Evolutionary conservation across 2,329 filamentous ascomycete genomes (phyloP).

Genomic region (Colletotrichum viniferum): DNA sequence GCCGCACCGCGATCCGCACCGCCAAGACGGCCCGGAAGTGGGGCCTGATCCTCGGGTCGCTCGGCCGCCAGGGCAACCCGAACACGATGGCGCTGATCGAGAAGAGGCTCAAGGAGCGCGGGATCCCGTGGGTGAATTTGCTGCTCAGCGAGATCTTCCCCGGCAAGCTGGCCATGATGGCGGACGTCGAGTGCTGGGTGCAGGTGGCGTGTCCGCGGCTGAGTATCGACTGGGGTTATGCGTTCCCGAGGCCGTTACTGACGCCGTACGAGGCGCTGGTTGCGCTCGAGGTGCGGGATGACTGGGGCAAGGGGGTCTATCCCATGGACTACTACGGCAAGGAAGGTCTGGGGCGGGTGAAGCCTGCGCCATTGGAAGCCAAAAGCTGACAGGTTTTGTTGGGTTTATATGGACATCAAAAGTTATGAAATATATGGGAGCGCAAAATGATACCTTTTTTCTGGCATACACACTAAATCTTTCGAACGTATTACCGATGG

Average conservation of each 20-base stretch:
- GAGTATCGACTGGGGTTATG: slow-evolving; percentile 99
- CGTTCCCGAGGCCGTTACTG: slow-evolving; percentile 84
- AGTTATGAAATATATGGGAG: neutral
- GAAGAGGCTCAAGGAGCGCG: slow-evolving; percentile 69
- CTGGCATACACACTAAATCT: neutral
- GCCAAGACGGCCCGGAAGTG: slow-evolving; percentile 84
- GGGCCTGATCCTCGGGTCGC: slow-evolving; percentile 91
- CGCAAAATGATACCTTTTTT: neutral
- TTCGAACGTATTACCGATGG: neutral
- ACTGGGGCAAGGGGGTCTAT: slow-evolving; percentile 79
- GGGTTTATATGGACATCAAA: neutral
- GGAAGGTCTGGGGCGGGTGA: slow-evolving; percentile 86
- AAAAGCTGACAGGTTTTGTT: slow-evolving; percentile 3
- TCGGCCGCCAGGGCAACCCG: slow-evolving; percentile 94
- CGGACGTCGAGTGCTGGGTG: slow-evolving; percentile 95
- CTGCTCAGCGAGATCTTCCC: slow-evolving; percentile 96
- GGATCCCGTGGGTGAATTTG: slow-evolving; percentile 83
- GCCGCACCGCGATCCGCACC: slow-evolving; percentile 75
- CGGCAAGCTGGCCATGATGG: slow-evolving; percentile 91
- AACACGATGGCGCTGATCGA: slow-evolving; percentile 91
- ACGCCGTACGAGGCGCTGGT: slow-evolving; percentile 96
- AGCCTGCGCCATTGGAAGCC: slow-evolving; percentile 37
- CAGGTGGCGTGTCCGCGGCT: slow-evolving; percentile 96
- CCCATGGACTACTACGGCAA: slow-evolving; percentile 99
- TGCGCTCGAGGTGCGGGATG: slow-evolving; percentile 78